phyloP scores from a whole-genome alignment of 768 basidiomycete species.

The Kwoniella shandongensis region DNA sequence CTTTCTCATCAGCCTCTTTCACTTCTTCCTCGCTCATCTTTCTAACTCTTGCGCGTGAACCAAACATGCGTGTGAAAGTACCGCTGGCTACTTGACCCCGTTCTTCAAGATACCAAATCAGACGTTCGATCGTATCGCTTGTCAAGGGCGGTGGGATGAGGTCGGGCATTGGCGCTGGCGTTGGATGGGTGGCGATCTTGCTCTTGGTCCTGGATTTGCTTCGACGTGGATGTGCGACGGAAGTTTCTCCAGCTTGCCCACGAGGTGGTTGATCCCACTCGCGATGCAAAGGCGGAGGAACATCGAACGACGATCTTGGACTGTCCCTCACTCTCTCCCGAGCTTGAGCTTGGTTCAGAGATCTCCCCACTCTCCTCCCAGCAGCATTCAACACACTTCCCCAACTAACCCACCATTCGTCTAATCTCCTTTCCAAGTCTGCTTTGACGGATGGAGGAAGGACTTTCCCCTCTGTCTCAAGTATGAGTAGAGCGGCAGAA shows the following conservation, averaged over 20 bases:
- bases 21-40: not conserved
- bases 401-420: slow-evolving; percentile 2
- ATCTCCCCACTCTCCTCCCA: not conserved
- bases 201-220: too few species aligned
- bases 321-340: too few species aligned
- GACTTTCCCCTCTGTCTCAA: not conserved
- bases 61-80: slow-evolving; percentile 7
- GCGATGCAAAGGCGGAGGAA: too few species aligned
- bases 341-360: too few species aligned
- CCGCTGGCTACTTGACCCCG: not conserved
- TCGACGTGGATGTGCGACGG: too few species aligned
- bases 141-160: slow-evolving; percentile 2
- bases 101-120: slow-evolving; percentile 3
- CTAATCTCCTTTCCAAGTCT: not conserved
- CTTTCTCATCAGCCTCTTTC: slow-evolving; percentile 3
- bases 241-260: too few species aligned
- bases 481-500: not conserved
- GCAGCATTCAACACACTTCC: not conserved
- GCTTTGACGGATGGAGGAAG: not conserved
- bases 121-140: not conserved
- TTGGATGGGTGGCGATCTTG: too few species aligned
- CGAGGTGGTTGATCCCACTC: too few species aligned
- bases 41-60: slow-evolving; percentile 5
- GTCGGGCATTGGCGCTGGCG: too few species aligned
- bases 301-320: too few species aligned